Evolutionary conservation across 228 moss, liverwort and hornwort species (phyloP).

Genomic region (Sphagnum fallax): DNA sequence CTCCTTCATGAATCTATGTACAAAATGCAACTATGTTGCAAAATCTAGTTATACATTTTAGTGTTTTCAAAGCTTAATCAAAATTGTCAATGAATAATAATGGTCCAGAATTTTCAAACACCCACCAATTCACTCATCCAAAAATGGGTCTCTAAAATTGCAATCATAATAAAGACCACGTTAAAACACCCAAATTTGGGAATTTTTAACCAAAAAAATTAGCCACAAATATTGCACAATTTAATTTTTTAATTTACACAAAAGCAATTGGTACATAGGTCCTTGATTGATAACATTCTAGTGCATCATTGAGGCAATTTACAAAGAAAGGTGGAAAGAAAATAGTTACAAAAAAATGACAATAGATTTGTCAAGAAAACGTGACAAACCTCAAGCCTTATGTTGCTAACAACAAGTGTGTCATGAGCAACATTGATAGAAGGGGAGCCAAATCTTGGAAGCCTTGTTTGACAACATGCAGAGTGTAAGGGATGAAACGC

Average conservation of each 20-base stretch:
- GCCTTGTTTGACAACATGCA: conserved; percentile 89
- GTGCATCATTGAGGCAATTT: neutral
- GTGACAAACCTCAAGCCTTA: conserved; percentile 72
- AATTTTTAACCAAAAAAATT: too few relatives aligned
- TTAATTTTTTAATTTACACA: neutral
- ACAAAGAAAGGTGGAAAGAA: neutral
- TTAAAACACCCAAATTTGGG: too few relatives aligned
- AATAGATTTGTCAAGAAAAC: too few relatives aligned
- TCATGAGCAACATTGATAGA: conserved; percentile 39
- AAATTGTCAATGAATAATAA: neutral
- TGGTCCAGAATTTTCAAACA: neutral
- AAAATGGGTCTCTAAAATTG: neutral
- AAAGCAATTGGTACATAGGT: neutral
- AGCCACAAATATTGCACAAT: too few relatives aligned
- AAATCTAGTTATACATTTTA: too few relatives aligned
- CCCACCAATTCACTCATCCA: neutral
- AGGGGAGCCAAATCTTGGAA: conserved; percentile 74
- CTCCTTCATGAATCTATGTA: too few relatives aligned
- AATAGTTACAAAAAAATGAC: too few relatives aligned
- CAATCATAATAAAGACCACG: neutral
- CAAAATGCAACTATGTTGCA: too few relatives aligned
- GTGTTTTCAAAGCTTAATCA: too few relatives aligned
- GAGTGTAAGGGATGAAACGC: conserved; percentile 63
- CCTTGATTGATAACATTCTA: neutral
- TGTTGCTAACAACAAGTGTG: conserved; percentile 25